Base-by-base conservation (phyloP, 23 red algal genomes). In the Pyropia yezoensis region DNA sequence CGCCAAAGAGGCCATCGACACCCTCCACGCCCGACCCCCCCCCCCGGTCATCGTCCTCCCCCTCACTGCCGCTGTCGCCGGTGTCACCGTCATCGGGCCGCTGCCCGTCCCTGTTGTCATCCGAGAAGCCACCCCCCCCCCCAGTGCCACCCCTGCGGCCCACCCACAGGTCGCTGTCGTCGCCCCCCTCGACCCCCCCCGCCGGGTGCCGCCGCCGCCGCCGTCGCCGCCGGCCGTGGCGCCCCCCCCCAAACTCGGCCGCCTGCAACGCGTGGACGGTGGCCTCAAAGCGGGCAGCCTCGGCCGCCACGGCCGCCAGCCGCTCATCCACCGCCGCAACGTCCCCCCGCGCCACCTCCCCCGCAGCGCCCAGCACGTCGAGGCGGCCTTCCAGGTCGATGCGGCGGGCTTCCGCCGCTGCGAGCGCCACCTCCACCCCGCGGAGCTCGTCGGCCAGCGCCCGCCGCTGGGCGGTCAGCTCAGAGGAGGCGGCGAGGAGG, bases 251-350 rank as follows among this genome's bases (percentile, higher is more conserved):
- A 27, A 18, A 18, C 65, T 18, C 14, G 19, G 47, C 33, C 33
- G 33, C 87, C 63, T 91, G 82, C 2, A 91, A 63, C 18, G 65
- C 70, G 2, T 77, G 87, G 26, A 91, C 78, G 45, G 71, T 80
- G 7, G 77, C 87, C 66, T 91, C 87, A 60, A 91, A 91, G 62
- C 76, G 76, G 26, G 49, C 27, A 14, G 70, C 76, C 53, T 91
- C 87, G 1, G 77, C 77, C n/a, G 76, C 80, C 39, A 91, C 82
- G 11, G 71, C 77, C 14, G 76, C 54, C 2, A 91, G 77, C 63
- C 82, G 82, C 39, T 91, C 87, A 50, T 91, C 87, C 20, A 91
- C 34, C 12, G 70, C 78, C 33, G 76, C 87, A 7, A 91, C 75
- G 39, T 75, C 74, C 25, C 63, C 63, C 49, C 87, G 64, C 29